phyloP scores from a whole-genome alignment of 2,329 filamentous ascomycete species.

The Juglanconis oblonga region DNA sequence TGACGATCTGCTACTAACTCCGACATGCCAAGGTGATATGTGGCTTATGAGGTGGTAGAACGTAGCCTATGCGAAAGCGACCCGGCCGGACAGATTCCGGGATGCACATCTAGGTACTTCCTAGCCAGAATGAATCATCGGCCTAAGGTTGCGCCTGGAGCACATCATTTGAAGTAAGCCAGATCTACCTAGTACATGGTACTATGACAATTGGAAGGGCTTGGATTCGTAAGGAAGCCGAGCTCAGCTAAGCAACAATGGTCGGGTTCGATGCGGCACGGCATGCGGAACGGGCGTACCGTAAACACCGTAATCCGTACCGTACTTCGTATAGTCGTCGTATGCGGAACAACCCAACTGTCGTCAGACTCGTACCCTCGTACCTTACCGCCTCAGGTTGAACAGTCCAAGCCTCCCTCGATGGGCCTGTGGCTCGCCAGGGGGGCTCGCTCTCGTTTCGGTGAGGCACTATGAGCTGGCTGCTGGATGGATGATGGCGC shows the following conservation, averaged over 20 bases:
- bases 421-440: not conserved
- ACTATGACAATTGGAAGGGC: not conserved
- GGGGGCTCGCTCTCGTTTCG: not conserved
- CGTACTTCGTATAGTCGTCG: not conserved
- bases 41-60: not conserved
- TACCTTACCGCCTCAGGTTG: not conserved
- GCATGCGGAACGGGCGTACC: conserved; percentile 2
- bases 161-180: not conserved
- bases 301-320: not conserved
- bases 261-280: not conserved
- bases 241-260: not conserved
- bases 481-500: not conserved
- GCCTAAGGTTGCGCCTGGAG: not conserved
- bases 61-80: conserved; percentile 1
- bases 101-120: not conserved
- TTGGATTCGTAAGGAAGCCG: conserved; percentile 9
- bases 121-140: conserved; percentile 7
- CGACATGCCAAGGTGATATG: not conserved
- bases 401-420: conserved; percentile 8
- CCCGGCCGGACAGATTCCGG: conserved; percentile 2
- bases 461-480: not conserved
- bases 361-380: not conserved
- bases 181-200: not conserved
- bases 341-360: not conserved
- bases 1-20: not conserved